These are phyloP conservation scores for Ricinus communis DNA, from an alignment of 345 rosid genomes.

Conservation along the genomic window DNA sequence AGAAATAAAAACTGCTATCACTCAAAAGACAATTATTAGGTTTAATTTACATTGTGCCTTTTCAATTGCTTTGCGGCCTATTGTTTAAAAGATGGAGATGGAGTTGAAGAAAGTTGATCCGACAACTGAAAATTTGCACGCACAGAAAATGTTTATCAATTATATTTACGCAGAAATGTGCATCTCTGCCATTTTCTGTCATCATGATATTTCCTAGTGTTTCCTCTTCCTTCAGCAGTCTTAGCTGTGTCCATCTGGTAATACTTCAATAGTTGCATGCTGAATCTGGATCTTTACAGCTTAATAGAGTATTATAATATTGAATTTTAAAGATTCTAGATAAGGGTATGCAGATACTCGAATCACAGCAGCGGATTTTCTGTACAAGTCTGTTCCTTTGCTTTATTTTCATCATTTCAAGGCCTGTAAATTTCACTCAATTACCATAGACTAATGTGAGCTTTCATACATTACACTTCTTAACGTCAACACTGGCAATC, in stretches of 20 bases:
- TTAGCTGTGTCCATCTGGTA: conserved; percentile 23
- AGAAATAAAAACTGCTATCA: too few relatives aligned
- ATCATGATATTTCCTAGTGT: not conserved
- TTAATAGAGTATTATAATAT: not conserved
- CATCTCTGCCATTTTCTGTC: not conserved
- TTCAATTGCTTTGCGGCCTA: too few relatives aligned
- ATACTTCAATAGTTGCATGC: conserved; percentile 6
- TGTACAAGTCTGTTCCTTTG: too few relatives aligned
- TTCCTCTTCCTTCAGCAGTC: not conserved
- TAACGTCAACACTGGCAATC: not conserved
- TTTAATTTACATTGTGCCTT: too few relatives aligned
- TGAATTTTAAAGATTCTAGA: not conserved
- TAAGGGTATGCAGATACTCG: not conserved
- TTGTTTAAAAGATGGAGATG: too few relatives aligned
- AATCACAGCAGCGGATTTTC: not conserved
- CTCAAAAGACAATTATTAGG: too few relatives aligned
- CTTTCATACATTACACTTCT: too few relatives aligned
- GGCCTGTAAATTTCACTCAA: not conserved
- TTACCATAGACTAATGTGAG: not conserved
- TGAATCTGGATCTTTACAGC: conserved; percentile 32
- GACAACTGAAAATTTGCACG: too few relatives aligned
- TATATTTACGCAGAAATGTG: too few relatives aligned
- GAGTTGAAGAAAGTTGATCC: too few relatives aligned
- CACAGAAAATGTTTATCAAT: too few relatives aligned
- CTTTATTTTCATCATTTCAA: not conserved